Percentiles rank a stretch among this genome's conserved stretches.
Evolutionary conservation across 2,329 filamentous ascomycete genomes (phyloP).

Genomic region (Beauveria sp.): DNA sequence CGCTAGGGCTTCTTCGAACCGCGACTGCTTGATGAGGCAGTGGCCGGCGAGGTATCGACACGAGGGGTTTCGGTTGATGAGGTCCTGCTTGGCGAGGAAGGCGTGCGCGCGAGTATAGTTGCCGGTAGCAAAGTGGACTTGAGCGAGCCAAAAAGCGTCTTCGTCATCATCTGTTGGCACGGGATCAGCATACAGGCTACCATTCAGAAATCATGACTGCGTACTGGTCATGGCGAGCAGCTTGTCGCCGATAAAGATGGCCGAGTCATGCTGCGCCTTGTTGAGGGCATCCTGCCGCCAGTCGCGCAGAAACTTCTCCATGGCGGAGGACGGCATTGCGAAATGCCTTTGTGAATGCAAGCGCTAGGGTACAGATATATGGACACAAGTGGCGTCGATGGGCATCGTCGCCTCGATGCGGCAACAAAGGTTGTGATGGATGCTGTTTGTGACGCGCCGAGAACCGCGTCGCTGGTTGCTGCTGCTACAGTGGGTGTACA

Average conservation of each 20-base stretch:
- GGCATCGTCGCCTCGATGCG: neutral
- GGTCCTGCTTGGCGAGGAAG: conserved; percentile 75
- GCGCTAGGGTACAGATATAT: neutral
- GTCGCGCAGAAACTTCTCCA: conserved; percentile 89
- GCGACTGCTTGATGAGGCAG: conserved; percentile 86
- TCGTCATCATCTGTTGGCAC: conserved; percentile 67
- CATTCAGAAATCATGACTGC: conserved; percentile 21
- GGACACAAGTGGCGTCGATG: neutral
- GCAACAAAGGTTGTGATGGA: neutral
- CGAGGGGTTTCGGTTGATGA: conserved; percentile 72
- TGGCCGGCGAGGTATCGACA: conserved; percentile 91
- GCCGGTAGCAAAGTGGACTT: conserved; percentile 91
- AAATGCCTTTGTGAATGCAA: neutral
- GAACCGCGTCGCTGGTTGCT: neutral
- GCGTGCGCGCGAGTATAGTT: conserved; percentile 90
- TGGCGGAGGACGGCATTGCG: conserved; percentile 28
- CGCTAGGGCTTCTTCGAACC: conserved; percentile 79
- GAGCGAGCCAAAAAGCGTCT: conserved; percentile 96
- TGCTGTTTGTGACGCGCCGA: conserved; percentile 1
- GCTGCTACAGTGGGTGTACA: neutral
- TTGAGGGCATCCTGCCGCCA: conserved; percentile 95
- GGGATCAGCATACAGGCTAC: neutral
- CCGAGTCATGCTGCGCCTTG: conserved; percentile 92
- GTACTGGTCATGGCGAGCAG: conserved; percentile 85
- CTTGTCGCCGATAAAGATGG: conserved; percentile 97